These are phyloP conservation scores for Pisolithus marmoratus DNA, from an alignment of 768 basidiomycete genomes.

Conservation along the genomic window DNA sequence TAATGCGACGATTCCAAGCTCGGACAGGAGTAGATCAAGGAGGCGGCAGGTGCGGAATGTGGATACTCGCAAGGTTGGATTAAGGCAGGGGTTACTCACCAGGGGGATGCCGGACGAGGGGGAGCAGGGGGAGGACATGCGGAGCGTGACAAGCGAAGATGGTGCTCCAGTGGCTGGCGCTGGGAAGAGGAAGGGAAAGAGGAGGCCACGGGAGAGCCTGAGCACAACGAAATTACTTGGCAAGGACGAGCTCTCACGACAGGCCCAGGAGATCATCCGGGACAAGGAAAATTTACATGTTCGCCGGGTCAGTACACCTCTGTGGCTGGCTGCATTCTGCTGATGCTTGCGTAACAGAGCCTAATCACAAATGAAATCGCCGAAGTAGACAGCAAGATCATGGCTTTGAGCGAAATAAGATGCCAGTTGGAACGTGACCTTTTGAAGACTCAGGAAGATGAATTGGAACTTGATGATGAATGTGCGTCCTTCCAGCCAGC, in stretches of 20 bases:
- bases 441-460: conserved; percentile 87
- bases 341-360: conserved; percentile 43
- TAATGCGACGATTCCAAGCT: conserved; percentile 90
- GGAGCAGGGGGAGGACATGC: conserved; percentile 38
- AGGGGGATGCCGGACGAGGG: conserved; percentile 52
- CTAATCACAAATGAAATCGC: conserved; percentile 81
- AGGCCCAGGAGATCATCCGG: conserved; percentile 77
- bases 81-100: conserved; percentile 76
- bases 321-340: conserved; percentile 1
- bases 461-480: conserved; percentile 95
- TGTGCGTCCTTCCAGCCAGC: conserved; percentile 44
- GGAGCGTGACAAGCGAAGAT: conserved; percentile 69
- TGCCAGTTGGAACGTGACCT: conserved; percentile 77
- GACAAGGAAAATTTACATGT: conserved; percentile 95
- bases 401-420: conserved; percentile 74
- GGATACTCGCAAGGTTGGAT: conserved; percentile 66
- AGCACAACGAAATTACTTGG: conserved; percentile 68
- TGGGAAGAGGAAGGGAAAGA: conserved; percentile 31
- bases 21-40: conserved; percentile 71
- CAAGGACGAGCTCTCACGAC: conserved; percentile 77
- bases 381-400: conserved; percentile 89
- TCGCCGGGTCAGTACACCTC: conserved; percentile 51
- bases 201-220: conserved; percentile 59
- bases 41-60: conserved; percentile 77
- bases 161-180: conserved; percentile 57